A percentile compares a stretch with the other conserved stretches of the same genome.
These are phyloP conservation scores for Barnettozyma wickerhamii DNA, from an alignment of 805 yeast species.

Conservation along the genomic window DNA sequence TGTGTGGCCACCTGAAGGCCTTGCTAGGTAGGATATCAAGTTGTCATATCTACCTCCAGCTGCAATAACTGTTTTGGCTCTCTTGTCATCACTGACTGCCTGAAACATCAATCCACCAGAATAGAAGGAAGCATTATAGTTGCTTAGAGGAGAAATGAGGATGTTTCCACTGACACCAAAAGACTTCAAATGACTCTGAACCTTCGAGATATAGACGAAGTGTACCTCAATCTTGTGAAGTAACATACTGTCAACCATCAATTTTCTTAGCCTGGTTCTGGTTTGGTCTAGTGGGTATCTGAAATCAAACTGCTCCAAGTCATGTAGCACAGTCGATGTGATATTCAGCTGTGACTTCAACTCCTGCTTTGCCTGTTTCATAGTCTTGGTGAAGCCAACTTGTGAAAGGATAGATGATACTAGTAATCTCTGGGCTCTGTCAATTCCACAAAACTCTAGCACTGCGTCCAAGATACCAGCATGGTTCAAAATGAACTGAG, in stretches of 20 bases:
- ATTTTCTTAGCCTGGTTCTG: slow-evolving; percentile 53
- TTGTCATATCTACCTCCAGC: slow-evolving; percentile 94
- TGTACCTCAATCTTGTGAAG: slow-evolving; percentile 58
- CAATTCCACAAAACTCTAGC: slow-evolving; percentile 77
- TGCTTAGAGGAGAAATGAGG: slow-evolving; percentile 74
- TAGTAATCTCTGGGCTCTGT: slow-evolving; percentile 63
- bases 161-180: slow-evolving; percentile 58
- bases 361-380: slow-evolving; percentile 52
- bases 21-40: slow-evolving; percentile 61
- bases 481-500: slow-evolving; percentile 70
- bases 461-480: slow-evolving; percentile 72
- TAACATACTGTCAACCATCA: slow-evolving; percentile 72
- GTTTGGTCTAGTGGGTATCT: slow-evolving; percentile 64
- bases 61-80: slow-evolving; percentile 50
- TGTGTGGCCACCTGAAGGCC: slow-evolving; percentile 39
- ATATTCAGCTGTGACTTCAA: slow-evolving; percentile 65
- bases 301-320: slow-evolving; percentile 77
- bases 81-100: slow-evolving; percentile 59
- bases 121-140: slow-evolving; percentile 78
- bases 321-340: slow-evolving; percentile 78
- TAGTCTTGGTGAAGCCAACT: slow-evolving; percentile 62
- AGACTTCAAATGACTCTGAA: slow-evolving; percentile 47
- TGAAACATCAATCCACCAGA: slow-evolving; percentile 85
- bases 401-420: slow-evolving; percentile 74
- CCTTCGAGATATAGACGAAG: slow-evolving; percentile 55